Evolutionary conservation across 108 stramenopile species (phyloP), one percentile per base, ranked within the genome.

Genomic region (Tribonema minus): DNA sequence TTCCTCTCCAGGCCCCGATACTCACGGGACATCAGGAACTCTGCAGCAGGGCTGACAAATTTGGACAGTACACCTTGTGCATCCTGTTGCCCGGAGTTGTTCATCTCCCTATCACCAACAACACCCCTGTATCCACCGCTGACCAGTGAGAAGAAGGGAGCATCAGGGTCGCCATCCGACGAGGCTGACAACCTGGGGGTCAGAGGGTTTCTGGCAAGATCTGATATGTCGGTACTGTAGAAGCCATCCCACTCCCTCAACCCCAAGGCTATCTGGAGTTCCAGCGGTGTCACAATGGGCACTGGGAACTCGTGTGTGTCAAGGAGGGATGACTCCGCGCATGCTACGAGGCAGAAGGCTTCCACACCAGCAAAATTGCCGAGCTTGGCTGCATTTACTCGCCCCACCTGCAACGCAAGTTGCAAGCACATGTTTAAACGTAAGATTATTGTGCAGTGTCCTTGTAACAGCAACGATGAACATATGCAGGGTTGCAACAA

Each of bases 341-440:
- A 95, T 23, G 93, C 93, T 3, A 97, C 91, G 60, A 97, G 63
- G 31, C 93, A 93, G 76, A 92, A 97, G 71, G 90, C 91, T 61
- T 97, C 96, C 66, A 95, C 77, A 74, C 95, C 94, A 9, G 92
- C 93, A 90, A 94, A 97, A 80, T 97, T 97, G 36, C 91, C 87
- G 28, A 97, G 76, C 71, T 97, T 97, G 27, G 92, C 91, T 9
- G 90, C 89, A 74, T 94, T 93, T 38, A 95, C 84, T 84, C 93
- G 95, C 4, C 96, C 96, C 12, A 97, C n/a, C n/a, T n/a, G n/a
- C n/a, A n/a, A n/a, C n/a, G n/a, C n/a, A n/a, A n/a, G n/a, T n/a
- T n/a, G n/a, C n/a, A n/a, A n/a, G n/a, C n/a, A n/a, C n/a, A n/a
- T n/a, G n/a, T n/a, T n/a, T n/a, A n/a, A n/a, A n/a, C n/a, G n/a